These are phyloP conservation scores for Aspergillus saccharolyticus DNA, from an alignment of 495 filamentous ascomycete species.

Conservation along the genomic window DNA sequence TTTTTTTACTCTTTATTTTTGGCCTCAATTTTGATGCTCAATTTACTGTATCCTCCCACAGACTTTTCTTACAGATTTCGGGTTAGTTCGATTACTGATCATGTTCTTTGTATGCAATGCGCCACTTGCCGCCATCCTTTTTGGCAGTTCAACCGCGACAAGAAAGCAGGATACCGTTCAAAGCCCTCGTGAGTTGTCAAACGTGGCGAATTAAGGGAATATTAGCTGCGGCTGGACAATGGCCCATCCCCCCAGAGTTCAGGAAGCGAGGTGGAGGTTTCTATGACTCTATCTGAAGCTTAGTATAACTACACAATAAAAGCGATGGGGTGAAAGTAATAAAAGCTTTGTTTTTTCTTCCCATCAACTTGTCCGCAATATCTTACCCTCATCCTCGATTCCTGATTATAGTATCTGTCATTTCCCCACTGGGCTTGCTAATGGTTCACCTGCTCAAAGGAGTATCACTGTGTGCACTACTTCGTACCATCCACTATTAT, in stretches of 20 bases:
- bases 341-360: background rate
- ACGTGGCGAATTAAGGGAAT: slow-evolving; percentile 18
- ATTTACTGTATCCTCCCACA: background rate
- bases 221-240: background rate
- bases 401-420: background rate
- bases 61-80: background rate
- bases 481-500: background rate
- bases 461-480: background rate
- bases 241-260: background rate
- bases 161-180: slow-evolving; percentile 3
- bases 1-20: slow-evolving; percentile 4
- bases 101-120: slow-evolving; percentile 1
- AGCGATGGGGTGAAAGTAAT: background rate
- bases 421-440: background rate
- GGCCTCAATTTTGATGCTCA: background rate
- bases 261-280: background rate
- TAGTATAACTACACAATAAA: background rate
- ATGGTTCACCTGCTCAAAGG: background rate
- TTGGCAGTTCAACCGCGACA: slow-evolving; percentile 5
- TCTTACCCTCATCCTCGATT: background rate
- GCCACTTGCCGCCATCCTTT: slow-evolving; percentile 17
- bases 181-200: slow-evolving; percentile 14
- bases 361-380: background rate
- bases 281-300: background rate
- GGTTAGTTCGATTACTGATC: background rate